Evolutionary conservation across 768 basidiomycete genomes (phyloP).

Genomic region (Zangia roseola): DNA sequence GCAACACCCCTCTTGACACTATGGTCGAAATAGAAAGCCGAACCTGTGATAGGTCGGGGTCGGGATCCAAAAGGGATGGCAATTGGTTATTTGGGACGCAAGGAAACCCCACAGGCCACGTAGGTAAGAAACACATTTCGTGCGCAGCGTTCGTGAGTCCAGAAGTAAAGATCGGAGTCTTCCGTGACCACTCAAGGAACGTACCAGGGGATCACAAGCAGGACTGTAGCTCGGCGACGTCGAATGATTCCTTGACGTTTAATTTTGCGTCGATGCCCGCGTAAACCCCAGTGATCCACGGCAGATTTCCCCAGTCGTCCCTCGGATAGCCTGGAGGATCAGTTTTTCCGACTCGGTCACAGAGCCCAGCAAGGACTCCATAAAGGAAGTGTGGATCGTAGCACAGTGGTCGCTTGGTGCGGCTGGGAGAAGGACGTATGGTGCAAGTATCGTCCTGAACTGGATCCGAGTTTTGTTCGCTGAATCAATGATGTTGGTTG

Average conservation of each 20-base stretch:
- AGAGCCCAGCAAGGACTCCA: background rate
- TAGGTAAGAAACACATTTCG: too few species aligned
- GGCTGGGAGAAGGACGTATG: conserved; percentile 20
- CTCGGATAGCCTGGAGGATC: background rate
- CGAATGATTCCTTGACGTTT: background rate
- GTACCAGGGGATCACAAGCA: conserved; percentile 42
- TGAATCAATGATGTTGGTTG: background rate
- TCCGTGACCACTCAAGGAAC: conserved; percentile 3
- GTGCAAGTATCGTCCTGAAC: conserved; percentile 19
- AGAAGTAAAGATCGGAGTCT: too few species aligned
- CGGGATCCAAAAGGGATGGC: too few species aligned
- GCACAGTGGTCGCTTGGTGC: conserved; percentile 13
- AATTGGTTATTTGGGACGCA: too few species aligned
- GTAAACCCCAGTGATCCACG: conserved; percentile 21
- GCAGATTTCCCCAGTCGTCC: background rate
- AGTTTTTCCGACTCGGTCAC: conserved; percentile 19
- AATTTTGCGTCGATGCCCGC: too few species aligned
- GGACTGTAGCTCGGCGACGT: conserved; percentile 26
- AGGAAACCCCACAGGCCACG: too few species aligned
- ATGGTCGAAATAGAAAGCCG: background rate
- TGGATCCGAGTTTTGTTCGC: conserved; percentile 15
- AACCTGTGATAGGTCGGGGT: background rate
- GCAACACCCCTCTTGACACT: background rate
- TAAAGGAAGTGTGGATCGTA: conserved; percentile 18
- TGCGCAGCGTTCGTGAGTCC: background rate